These are phyloP conservation scores for Crithidia sp. DNA, from an alignment of 208 protist species.

Conservation along the genomic window DNA sequence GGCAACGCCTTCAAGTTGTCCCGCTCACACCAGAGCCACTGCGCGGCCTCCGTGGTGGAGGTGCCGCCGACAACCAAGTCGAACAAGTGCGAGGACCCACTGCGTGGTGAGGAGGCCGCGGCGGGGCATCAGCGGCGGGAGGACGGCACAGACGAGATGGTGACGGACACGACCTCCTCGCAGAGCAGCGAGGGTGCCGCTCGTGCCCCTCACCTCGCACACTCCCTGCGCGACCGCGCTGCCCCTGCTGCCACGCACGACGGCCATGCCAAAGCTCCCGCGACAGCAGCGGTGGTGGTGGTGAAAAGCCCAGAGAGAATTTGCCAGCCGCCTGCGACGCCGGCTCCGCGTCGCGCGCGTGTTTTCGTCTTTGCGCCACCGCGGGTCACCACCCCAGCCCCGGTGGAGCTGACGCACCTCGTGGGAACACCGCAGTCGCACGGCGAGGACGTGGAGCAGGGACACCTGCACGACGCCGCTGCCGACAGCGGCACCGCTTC, in stretches of 20 bases:
- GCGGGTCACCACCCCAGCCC: constrained; percentile 2
- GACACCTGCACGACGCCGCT: neutral
- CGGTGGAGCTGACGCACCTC: constrained; percentile 11
- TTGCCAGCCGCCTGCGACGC: constrained; percentile 10
- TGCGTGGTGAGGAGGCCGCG: neutral
- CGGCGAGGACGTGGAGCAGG: constrained; percentile 8
- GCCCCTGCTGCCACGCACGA: neutral
- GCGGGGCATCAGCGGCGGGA: neutral
- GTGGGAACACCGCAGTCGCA: neutral
- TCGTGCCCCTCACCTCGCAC: neutral
- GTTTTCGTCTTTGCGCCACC: constrained; percentile 23
- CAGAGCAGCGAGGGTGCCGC: constrained; percentile 10
- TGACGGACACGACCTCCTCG: neutral
- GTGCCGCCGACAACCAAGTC: neutral
- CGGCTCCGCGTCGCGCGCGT: constrained; percentile 9
- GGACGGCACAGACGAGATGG: neutral
- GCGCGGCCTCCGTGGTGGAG: constrained; percentile 4
- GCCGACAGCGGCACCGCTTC: neutral
- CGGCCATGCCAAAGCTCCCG: neutral
- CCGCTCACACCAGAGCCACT: neutral
- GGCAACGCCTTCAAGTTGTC: constrained; percentile 1
- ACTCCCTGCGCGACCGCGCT: neutral
- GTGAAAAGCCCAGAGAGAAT: neutral
- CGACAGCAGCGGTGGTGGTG: neutral
- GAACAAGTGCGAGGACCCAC: neutral